Evolutionary conservation across 306 rosid species (phyloP).

Genomic region (Cucurbita argyrosperma): DNA sequence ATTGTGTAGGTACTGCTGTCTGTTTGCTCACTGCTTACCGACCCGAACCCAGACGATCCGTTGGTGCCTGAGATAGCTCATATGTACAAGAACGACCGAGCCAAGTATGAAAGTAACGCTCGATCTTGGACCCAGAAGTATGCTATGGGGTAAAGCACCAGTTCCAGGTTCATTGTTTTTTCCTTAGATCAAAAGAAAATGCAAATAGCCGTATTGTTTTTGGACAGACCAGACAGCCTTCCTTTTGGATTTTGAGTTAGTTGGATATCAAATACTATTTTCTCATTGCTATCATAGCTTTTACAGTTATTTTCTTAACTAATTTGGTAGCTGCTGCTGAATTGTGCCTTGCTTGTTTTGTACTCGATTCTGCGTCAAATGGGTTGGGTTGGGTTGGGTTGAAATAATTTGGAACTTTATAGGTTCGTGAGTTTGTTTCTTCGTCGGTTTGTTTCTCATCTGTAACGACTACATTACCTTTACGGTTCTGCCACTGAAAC

Average conservation of each 20-base stretch:
- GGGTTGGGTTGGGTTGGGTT: too few relatives aligned
- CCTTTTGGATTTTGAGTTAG: not conserved
- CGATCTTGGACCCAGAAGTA: constrained; percentile 9
- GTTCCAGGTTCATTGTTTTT: not conserved
- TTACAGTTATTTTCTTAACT: not conserved
- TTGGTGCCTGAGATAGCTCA: constrained; percentile 7
- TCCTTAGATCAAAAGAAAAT: not conserved
- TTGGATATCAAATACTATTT: not conserved
- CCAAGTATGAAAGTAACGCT: not conserved
- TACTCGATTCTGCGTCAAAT: too few relatives aligned
- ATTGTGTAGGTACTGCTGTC: constrained; percentile 2
- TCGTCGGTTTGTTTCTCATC: too few relatives aligned
- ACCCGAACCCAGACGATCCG: constrained; percentile 7
- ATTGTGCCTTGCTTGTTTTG: not conserved
- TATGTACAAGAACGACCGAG: not conserved
- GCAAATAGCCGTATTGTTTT: not conserved
- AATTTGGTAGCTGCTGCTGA: too few relatives aligned
- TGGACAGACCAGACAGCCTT: not conserved
- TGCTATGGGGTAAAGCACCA: not conserved
- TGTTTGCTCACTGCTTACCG: constrained; percentile 4
- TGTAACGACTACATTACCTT: too few relatives aligned
- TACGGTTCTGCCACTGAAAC: too few relatives aligned
- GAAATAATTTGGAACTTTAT: too few relatives aligned
- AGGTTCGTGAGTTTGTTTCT: too few relatives aligned
- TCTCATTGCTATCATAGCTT: not conserved